phyloP scores from a whole-genome alignment of 805 yeast genomes.

The Pichia paraexigua region DNA sequence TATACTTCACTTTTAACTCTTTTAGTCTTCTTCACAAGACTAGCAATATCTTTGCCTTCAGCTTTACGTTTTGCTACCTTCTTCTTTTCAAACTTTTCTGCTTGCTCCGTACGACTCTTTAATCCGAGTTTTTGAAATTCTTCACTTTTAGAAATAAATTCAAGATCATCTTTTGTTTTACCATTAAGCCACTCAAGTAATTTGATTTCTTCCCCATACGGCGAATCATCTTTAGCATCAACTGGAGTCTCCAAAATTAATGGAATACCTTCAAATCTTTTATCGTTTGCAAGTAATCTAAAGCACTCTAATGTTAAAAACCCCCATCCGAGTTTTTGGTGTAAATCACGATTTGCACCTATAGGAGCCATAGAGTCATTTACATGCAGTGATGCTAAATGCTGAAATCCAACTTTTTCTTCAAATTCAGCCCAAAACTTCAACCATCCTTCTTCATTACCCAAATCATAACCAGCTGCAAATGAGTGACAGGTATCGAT shows the following conservation, averaged over 20 bases:
- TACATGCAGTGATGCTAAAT: slow-evolving; percentile 73
- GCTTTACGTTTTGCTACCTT: slow-evolving; percentile 21
- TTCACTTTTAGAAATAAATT: slow-evolving; percentile 39
- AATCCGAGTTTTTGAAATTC: slow-evolving; percentile 54
- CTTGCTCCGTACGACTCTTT: slow-evolving; percentile 61
- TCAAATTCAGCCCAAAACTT: slow-evolving; percentile 77
- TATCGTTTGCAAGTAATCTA: slow-evolving; percentile 64
- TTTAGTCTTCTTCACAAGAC: slow-evolving; percentile 16
- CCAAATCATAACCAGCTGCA: slow-evolving; percentile 92
- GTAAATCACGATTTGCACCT: slow-evolving; percentile 84
- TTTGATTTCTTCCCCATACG: slow-evolving; percentile 76
- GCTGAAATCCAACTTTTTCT: slow-evolving; percentile 60
- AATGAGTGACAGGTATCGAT: slow-evolving; percentile 93
- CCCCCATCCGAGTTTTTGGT: slow-evolving; percentile 84
- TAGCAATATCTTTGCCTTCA: slow-evolving; percentile 18
- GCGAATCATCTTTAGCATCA: slow-evolving; percentile 45
- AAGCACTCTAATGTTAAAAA: slow-evolving; percentile 83
- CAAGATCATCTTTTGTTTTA: slow-evolving; percentile 43
- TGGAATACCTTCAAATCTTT: slow-evolving; percentile 58
- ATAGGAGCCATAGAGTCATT: slow-evolving; percentile 95
- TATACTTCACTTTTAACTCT: slow-evolving; percentile 12
- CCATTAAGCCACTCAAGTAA: slow-evolving; percentile 76
- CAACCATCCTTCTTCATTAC: slow-evolving; percentile 47
- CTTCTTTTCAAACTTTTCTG: slow-evolving; percentile 56
- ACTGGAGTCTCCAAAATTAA: slow-evolving; percentile 84